Base-by-base conservation (phyloP, 805 yeast genomes). In the Tetrapisispora phaffii region DNA sequence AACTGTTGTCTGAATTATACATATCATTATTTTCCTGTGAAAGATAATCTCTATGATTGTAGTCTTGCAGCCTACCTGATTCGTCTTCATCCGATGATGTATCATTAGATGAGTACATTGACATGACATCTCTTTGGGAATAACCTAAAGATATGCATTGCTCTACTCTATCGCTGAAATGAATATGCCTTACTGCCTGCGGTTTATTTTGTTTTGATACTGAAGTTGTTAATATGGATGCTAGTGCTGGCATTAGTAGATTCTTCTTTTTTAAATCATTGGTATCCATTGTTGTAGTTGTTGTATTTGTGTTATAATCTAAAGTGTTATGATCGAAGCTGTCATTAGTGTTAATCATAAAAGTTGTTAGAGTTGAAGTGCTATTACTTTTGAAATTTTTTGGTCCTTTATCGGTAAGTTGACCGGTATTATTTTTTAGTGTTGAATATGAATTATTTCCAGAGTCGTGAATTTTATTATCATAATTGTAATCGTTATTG, bases 121-220 rank as follows among this genome's bases (percentile, higher is more conserved):
- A 62, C 15, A 59, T 22, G 3, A 63, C 41, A 57, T 59, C 43
- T 51, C 59, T 39, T 16, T 41, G 39, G 29, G 50, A 46, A 50
- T 55, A 31, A 56, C 65, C 40, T 74, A 89, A 60, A 0, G 95
- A 89, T 50, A 85, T 80, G 64, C 98, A 93, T 64, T 93, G 99
- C 62, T 87, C 89, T 28, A 93, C 99, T 44, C 88, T 79, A 60
- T 87, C 94, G 62, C 83, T 93, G 67, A 93, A 93, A 65, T 89
- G 97, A 49, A 93, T 89, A 54, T 77, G 95, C 49, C 94, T 52
- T 42, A 54, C 57, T 46, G 34, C 44, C 20, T 23, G 41, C 39
- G 39, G n/a, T 43, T 24, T 44, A 20, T 28, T 39, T 42, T 49
- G 21, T 36, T 38, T 36, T 29, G 28, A 31, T n/a, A 29, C 21